These are phyloP conservation scores for Lepidium didymum DNA, from an alignment of 345 rosid species.

Conservation along the genomic window DNA sequence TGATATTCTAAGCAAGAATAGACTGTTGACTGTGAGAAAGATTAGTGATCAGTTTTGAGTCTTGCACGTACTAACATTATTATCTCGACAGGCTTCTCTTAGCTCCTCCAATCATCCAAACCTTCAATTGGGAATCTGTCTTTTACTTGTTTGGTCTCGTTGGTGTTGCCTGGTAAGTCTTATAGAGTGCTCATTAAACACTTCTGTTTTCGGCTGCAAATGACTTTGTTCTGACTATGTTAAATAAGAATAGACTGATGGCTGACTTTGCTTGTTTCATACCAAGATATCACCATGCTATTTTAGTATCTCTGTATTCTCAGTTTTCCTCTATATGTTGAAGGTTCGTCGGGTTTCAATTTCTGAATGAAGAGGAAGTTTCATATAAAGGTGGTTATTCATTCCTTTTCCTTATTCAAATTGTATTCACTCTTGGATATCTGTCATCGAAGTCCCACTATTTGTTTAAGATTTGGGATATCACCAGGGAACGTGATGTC, in stretches of 20 bases:
- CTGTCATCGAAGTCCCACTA: neutral
- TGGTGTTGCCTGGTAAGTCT: conserved; percentile 77
- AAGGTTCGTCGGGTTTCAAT: conserved; percentile 74
- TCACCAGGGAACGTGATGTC: conserved; percentile 7
- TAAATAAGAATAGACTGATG: neutral
- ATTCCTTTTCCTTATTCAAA: conserved; percentile 3
- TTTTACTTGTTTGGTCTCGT: conserved; percentile 74
- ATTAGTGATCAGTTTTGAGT: neutral
- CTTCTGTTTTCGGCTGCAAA: conserved; percentile 6
- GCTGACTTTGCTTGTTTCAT: neutral
- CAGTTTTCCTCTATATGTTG: conserved; percentile 20
- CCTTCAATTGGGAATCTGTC: conserved; percentile 84
- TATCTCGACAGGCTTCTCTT: conserved; percentile 74
- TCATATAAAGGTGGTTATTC: conserved; percentile 41
- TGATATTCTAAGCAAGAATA: neutral
- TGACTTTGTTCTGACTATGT: neutral
- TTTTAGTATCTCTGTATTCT: neutral
- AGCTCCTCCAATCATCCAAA: conserved; percentile 87
- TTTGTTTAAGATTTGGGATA: neutral
- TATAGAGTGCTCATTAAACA: neutral
- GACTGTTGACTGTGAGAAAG: neutral
- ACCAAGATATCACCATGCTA: conserved; percentile 1
- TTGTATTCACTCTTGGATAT: neutral
- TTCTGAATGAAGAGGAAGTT: conserved; percentile 42
- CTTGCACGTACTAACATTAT: conserved; percentile 5